A percentile compares a stretch with the other conserved stretches of the same genome.
Evolutionary conservation across 371 early-diverging fungal species (phyloP).

Genomic region (Neoconidiobolus thromboides): DNA sequence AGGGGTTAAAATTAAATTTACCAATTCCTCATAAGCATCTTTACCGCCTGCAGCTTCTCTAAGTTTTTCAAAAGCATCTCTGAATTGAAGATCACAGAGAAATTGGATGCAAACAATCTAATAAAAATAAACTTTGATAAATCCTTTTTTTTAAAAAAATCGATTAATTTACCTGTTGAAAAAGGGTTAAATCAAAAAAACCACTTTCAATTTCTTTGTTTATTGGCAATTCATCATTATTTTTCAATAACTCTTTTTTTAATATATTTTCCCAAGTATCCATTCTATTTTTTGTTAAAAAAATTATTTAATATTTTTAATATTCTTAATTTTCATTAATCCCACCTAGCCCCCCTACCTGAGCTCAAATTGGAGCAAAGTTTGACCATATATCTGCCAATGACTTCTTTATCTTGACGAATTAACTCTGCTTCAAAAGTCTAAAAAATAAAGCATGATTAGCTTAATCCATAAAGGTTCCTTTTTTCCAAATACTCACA

Average conservation of each 20-base stretch:
- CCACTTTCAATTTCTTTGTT: neutral
- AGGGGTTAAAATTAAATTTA: neutral
- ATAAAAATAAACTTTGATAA: neutral
- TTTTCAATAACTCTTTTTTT: neutral
- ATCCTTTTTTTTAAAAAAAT: neutral
- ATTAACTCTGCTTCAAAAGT: neutral
- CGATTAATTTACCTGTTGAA: neutral
- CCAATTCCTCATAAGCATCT: neutral
- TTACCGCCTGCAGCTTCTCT: neutral
- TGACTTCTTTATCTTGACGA: neutral
- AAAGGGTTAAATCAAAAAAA: neutral
- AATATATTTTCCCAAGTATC: neutral
- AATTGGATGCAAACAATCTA: constrained; percentile 1
- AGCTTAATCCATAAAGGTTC: neutral
- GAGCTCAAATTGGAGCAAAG: neutral
- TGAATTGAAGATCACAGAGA: neutral
- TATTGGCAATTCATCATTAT: neutral
- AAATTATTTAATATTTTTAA: neutral
- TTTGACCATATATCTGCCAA: neutral
- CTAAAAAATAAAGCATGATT: neutral
- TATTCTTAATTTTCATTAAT: neutral
- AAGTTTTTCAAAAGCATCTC: neutral
- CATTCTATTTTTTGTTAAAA: neutral
- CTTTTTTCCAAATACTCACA: neutral
- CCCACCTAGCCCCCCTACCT: too few species aligned